Conservation (phyloP, 2,329 filamentous ascomycete species). For the Ceratocystis huliohia region DNA sequence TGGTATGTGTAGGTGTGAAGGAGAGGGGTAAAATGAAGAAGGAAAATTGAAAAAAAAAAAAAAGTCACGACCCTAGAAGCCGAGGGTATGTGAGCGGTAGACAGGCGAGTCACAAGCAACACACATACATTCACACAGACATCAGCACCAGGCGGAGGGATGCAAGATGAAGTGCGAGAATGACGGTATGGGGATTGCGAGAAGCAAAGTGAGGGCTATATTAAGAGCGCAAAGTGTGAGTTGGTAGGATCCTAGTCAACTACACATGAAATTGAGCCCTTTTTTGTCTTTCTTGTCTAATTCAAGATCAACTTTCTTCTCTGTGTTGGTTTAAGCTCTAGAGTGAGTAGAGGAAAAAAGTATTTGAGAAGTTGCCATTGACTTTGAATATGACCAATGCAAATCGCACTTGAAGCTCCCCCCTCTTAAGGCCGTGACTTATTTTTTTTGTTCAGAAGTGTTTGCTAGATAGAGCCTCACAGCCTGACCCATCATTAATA, state of each 20-base stretch:
- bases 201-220: not conserved
- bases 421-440: not conserved
- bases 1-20: too few relatives aligned
- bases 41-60: not conserved
- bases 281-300: not conserved
- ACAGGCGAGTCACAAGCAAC: not conserved
- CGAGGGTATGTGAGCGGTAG: not conserved
- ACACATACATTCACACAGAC: not conserved
- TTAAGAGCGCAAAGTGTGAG: too few relatives aligned
- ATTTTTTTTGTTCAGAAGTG: not conserved
- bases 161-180: not conserved
- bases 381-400: not conserved
- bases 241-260: not conserved
- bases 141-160: not conserved
- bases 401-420: not conserved
- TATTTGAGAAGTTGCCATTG: not conserved
- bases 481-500: not conserved
- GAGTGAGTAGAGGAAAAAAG: not conserved
- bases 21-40: not conserved
- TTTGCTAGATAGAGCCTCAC: not conserved
- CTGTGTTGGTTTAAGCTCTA: not conserved
- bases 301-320: not conserved
- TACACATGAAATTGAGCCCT: not conserved
- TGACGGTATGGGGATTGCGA: constrained; percentile 6
- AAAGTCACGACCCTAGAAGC: not conserved